Evolutionary conservation across 139 green algal genomes (phyloP).

Genomic region (Spirogloea muscicola): DNA sequence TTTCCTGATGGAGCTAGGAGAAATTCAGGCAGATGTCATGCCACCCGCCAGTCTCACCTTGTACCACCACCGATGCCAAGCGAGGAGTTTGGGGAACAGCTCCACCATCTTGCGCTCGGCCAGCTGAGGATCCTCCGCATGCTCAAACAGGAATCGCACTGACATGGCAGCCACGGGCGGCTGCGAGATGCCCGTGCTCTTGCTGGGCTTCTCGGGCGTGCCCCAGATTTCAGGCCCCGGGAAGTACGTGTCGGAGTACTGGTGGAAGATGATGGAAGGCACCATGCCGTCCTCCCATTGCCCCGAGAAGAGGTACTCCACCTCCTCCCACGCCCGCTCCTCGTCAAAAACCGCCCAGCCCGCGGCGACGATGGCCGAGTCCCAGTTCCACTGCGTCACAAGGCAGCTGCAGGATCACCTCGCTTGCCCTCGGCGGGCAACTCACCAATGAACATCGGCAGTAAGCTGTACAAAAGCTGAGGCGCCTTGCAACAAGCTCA

Average conservation of each 20-base stretch:
- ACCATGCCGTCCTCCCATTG: conserved; percentile 45
- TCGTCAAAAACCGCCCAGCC: conserved; percentile 42
- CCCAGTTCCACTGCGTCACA: conserved; percentile 47
- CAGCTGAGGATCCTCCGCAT: conserved; percentile 19
- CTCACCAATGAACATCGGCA: too few relatives aligned
- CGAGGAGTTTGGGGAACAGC: conserved; percentile 42
- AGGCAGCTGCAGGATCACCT: too few relatives aligned
- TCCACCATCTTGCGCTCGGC: conserved; percentile 14
- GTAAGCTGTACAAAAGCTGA: too few relatives aligned
- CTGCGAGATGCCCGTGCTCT: conserved; percentile 30
- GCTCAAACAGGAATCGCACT: conserved; percentile 38
- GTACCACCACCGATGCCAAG: conserved; percentile 39
- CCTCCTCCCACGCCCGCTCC: conserved; percentile 14
- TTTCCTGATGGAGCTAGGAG: too few relatives aligned
- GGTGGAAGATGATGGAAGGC: conserved; percentile 38
- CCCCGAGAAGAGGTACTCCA: conserved; percentile 29
- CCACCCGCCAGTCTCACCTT: too few relatives aligned
- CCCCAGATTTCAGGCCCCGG: conserved; percentile 41
- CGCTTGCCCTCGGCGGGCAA: too few relatives aligned
- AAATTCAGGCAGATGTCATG: too few relatives aligned
- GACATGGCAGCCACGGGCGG: conserved; percentile 32
- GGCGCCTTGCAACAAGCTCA: too few relatives aligned
- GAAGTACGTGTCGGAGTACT: conserved; percentile 32
- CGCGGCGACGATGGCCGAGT: conserved; percentile 32
- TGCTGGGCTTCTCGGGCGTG: conserved; percentile 27